phyloP scores from a whole-genome alignment of 495 filamentous ascomycete genomes.

The Talaromyces stipitatus region DNA sequence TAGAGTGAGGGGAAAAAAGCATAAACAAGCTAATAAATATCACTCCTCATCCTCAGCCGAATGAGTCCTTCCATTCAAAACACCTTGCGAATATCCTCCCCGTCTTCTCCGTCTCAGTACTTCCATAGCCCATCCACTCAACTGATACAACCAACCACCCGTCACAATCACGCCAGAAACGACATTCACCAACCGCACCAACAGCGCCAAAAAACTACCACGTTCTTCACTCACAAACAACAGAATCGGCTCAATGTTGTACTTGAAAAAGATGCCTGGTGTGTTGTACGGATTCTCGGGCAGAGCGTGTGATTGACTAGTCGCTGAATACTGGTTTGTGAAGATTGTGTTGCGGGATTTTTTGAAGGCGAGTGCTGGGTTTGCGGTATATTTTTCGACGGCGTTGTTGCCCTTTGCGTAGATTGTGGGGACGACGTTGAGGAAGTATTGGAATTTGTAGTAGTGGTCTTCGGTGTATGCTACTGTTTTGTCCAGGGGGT shows the following conservation, averaged over 20 bases:
- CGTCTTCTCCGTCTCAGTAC: slow-evolving; percentile 26
- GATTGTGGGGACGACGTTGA: slow-evolving; percentile 92
- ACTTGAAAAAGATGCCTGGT: slow-evolving; percentile 97
- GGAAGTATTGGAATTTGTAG: slow-evolving; percentile 97
- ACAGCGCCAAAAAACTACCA: slow-evolving; percentile 60
- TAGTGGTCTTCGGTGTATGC: slow-evolving; percentile 70
- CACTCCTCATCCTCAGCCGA: slow-evolving; percentile 20
- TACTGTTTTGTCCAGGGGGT: slow-evolving; percentile 89
- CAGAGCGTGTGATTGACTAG: slow-evolving; percentile 65
- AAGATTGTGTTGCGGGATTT: slow-evolving; percentile 52
- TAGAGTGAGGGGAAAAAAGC: background rate
- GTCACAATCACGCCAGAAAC: slow-evolving; percentile 56
- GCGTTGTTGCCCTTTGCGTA: slow-evolving; percentile 60
- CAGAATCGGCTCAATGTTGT: slow-evolving; percentile 94
- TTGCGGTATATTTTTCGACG: slow-evolving; percentile 26
- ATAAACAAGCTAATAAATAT: background rate
- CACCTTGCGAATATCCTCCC: slow-evolving; percentile 44
- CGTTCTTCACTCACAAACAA: slow-evolving; percentile 78
- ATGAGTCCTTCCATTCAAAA: slow-evolving; percentile 49
- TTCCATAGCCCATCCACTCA: slow-evolving; percentile 46
- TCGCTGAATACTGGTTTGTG: slow-evolving; percentile 98
- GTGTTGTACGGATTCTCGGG: slow-evolving; percentile 53
- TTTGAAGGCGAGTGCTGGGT: slow-evolving; percentile 15
- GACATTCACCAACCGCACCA: slow-evolving; percentile 68
- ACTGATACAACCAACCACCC: slow-evolving; percentile 56